Evolutionary conservation across 345 rosid species (phyloP).

Genomic region (Gossypium longicalyx): DNA sequence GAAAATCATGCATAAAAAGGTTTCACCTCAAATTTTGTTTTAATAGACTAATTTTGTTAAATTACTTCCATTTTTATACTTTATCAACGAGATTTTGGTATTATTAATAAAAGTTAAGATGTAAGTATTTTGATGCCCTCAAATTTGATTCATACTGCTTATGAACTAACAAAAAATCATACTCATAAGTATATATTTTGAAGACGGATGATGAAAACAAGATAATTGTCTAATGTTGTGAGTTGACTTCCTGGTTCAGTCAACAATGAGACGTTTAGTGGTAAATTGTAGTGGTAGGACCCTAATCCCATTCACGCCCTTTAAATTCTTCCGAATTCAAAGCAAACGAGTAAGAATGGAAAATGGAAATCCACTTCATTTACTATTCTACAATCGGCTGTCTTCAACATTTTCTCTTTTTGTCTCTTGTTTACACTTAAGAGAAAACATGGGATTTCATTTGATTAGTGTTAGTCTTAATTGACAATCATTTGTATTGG

Average conservation of each 20-base stretch:
- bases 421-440: background rate
- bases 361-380: background rate
- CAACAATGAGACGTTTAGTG: background rate
- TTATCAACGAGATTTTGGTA: too few species aligned
- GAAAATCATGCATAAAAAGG: too few species aligned
- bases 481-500: slow-evolving; percentile 1
- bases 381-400: background rate
- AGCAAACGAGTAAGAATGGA: background rate
- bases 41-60: too few species aligned
- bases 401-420: background rate
- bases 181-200: too few species aligned
- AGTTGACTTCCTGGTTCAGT: background rate
- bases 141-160: too few species aligned
- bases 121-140: too few species aligned
- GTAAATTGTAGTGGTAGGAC: slow-evolving; percentile 1
- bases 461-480: background rate
- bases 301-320: background rate
- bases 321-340: background rate
- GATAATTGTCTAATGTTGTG: background rate
- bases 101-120: too few species aligned
- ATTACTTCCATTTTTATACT: too few species aligned
- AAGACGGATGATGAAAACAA: too few species aligned
- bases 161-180: too few species aligned
- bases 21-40: too few species aligned
- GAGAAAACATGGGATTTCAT: background rate